Conservation (phyloP, 208 protist species). For the Phytomonas sp. region DNA sequence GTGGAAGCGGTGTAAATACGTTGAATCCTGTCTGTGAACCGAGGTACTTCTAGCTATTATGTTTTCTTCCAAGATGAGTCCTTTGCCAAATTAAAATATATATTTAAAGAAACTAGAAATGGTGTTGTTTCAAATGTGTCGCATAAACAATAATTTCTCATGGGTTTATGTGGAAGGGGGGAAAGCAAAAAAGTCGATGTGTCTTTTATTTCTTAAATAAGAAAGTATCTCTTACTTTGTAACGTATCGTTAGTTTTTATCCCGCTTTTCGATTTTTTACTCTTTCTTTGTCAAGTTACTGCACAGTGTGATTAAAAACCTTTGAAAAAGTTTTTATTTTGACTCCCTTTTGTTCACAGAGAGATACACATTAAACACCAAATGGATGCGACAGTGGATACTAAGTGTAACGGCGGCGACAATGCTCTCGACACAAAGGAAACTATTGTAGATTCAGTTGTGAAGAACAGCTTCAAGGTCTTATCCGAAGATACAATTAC, state of each 20-base stretch:
- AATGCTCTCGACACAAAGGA: background rate
- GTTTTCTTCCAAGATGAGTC: conserved; percentile 2
- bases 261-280: conserved; percentile 9
- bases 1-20: background rate
- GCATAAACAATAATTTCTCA: background rate
- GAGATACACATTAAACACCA: conserved; percentile 2
- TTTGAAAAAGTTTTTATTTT: conserved; percentile 2
- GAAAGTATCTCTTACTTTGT: background rate
- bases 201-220: background rate
- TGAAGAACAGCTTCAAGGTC: conserved; percentile 13
- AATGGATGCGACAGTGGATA: background rate
- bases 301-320: background rate
- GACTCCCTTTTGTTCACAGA: conserved; percentile 6
- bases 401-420: background rate
- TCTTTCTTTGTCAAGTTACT: conserved; percentile 6
- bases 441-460: background rate
- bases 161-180: conserved; percentile 1
- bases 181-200: background rate
- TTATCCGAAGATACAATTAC: conserved; percentile 50
- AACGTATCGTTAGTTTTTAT: conserved; percentile 13
- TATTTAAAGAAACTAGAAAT: background rate
- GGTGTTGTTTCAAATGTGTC: background rate
- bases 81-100: background rate
- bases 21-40: background rate
- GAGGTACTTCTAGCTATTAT: conserved; percentile 5